Base-by-base conservation (phyloP, 148 eudicot species). In the Rhododendron griersonianum region DNA sequence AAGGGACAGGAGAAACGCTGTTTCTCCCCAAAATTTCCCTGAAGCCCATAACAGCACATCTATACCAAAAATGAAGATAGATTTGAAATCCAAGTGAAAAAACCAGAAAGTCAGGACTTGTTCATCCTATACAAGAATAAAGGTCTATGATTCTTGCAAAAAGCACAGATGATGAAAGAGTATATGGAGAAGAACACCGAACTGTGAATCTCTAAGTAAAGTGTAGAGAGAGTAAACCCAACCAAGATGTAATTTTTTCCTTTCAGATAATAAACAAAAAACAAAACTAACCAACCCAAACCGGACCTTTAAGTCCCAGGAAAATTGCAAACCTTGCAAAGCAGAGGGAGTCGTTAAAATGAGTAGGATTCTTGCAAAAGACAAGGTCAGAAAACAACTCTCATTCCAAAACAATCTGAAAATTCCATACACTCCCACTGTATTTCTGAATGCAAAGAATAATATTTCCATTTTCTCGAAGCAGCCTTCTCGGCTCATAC, bases 401-500 rank as follows among this genome's bases (percentile, higher is more conserved):
- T 48, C 63, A 67, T 30, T 55, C 69, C 25, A 50, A 71, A 69
- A 21, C 41, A 47, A 14, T 45, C 5, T 23, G 10, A 51, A 76
- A 75, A 59, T 2, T 74, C 77, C 57, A 82, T 44, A 15, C 35
- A 50, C 15, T 47, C 59, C 37, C 41, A 75, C 6, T 76, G 71
- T 39, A 75, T 82, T 81, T 28, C 21, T 75, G 18, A 82, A 82
- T 74, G 85, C 81, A 74, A 67, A 86, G 74, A 57, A 81, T 81
- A 83, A 33, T 44, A 84, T 63, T 47, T 82, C 85, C 86, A 63
- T 78, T 45, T 69, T 48, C 71, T 65, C n/a, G 48, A 85, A 85
- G 83, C 77, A 81, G 73, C 85, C 79, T 81, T 57, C 35, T 81
- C 65, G 78, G 89, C 86, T 79, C 53, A n/a, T 30, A 85, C 80